A percentile compares a stretch with the other conserved stretches of the same genome.
phyloP scores from a whole-genome alignment of 2,329 filamentous ascomycete genomes.

The Phyllosticta ampelicida region DNA sequence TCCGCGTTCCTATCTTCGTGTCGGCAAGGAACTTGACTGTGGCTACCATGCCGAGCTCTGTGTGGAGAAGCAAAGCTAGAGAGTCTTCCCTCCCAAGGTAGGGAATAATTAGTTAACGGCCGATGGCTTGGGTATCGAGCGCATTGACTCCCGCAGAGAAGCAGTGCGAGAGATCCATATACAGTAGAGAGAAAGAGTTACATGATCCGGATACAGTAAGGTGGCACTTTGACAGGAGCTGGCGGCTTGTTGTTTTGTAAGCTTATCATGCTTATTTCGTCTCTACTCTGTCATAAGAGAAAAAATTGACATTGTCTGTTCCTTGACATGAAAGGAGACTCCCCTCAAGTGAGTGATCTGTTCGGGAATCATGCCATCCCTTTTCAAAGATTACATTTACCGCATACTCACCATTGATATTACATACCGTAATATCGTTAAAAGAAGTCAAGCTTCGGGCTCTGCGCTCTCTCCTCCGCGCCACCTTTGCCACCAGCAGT shows the following conservation, averaged over 20 bases:
- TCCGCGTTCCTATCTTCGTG: too few relatives aligned
- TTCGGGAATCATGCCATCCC: neutral
- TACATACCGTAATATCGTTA: neutral
- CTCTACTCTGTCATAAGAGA: neutral
- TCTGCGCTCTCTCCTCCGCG: neutral
- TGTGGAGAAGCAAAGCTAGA: too few relatives aligned
- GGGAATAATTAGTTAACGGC: constrained; percentile 46
- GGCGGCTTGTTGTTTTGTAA: too few relatives aligned
- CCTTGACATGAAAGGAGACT: neutral
- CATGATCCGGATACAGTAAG: too few relatives aligned
- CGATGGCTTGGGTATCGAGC: neutral
- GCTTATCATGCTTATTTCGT: too few relatives aligned
- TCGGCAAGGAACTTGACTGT: too few relatives aligned
- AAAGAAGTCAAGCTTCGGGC: constrained; percentile 4
- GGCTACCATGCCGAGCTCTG: too few relatives aligned
- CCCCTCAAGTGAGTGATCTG: neutral
- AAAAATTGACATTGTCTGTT: neutral
- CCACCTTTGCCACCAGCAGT: neutral
- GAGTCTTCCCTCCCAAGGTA: too few relatives aligned
- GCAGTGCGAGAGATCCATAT: too few relatives aligned
- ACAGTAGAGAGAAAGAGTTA: too few relatives aligned
- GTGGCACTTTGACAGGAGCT: too few relatives aligned
- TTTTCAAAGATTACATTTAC: neutral
- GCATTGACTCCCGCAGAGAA: too few relatives aligned
- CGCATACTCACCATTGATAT: neutral